Base-by-base conservation (phyloP, 805 yeast species). In the Candida manassasensis region DNA sequence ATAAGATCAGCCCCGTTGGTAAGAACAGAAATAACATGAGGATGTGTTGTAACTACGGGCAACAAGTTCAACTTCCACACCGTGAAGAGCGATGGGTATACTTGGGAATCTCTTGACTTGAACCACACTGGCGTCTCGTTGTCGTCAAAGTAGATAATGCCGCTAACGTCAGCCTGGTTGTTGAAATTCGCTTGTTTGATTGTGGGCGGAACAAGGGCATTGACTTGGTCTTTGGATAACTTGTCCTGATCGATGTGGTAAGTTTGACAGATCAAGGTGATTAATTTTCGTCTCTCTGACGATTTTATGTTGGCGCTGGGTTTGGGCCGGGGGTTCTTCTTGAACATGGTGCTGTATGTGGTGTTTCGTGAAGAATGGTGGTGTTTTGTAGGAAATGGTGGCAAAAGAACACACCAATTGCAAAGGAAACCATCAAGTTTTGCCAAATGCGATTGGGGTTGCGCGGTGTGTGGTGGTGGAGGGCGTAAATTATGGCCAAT, bases 1-100 rank as follows among this genome's bases (percentile, higher is more conserved):
- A 84, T 83, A 42, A 84, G 58, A 47, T 84, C 74, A 0, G 97
- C 96, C 9, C 97, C 96, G 39, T 75, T 76, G 21, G 69, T 61
- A n/a, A 88, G 59, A 9, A 77, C 75, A 32, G 73, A 80, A 12
- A 90, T 69, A 2, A 90, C 96, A 45, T 71, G 75, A 9, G 75
- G 74, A 52, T 85, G 88, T 0, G 97, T 89, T 38, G 64, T 59
- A 3, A 89, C 75, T 0, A 71, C 53, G 0, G 95, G 95, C 15
- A 87, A 45, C 40, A 61, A 73, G 0, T 89, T 87, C 25, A 74
- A 69, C 16, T 67, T 66, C 93, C 95, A 85, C 27, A 81, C 55
- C 0, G 86, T 77, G 50, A 69, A 84, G 1, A 85, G 61, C 0
- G 96, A 76, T 0, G 98, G 97, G 34, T 77, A 63, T 21, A 71